Percentiles rank a stretch among this genome's conserved stretches.
Evolutionary conservation across 2,329 filamentous ascomycete genomes (phyloP).

Genomic region (Gliomastix tumulicola): DNA sequence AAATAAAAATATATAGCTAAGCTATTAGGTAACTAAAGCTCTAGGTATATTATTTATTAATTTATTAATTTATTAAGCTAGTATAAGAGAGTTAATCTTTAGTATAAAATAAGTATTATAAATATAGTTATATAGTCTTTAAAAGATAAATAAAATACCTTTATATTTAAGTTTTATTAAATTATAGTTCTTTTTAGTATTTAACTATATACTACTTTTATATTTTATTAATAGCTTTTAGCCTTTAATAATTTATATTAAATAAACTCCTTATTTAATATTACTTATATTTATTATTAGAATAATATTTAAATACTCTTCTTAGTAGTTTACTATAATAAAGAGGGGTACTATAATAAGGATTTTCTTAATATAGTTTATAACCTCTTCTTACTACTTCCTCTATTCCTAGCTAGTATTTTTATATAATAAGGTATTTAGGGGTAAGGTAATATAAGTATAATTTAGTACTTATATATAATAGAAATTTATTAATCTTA

Average conservation of each 20-base stretch:
- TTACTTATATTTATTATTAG: too few relatives aligned
- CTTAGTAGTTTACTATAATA: background rate
- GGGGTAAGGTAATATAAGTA: background rate
- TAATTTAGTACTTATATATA: background rate
- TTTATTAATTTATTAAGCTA: background rate
- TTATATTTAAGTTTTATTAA: too few relatives aligned
- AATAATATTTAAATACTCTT: too few relatives aligned
- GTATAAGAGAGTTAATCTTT: background rate
- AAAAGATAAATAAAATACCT: background rate
- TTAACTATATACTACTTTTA: too few relatives aligned
- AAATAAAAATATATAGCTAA: too few relatives aligned
- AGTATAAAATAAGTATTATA: background rate
- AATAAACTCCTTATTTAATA: too few relatives aligned
- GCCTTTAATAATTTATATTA: too few relatives aligned
- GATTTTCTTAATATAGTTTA: background rate
- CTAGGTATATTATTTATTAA: too few relatives aligned
- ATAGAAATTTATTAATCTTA: background rate
- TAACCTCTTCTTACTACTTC: background rate
- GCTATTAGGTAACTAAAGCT: too few relatives aligned
- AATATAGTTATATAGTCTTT: slow-evolving; percentile 1
- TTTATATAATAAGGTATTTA: background rate
- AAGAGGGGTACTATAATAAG: background rate
- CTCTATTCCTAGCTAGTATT: too few relatives aligned
- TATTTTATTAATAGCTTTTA: too few relatives aligned
- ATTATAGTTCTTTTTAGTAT: background rate